Base-by-base conservation (phyloP, 805 yeast genomes). In the Saccharomycopsis babjevae region DNA sequence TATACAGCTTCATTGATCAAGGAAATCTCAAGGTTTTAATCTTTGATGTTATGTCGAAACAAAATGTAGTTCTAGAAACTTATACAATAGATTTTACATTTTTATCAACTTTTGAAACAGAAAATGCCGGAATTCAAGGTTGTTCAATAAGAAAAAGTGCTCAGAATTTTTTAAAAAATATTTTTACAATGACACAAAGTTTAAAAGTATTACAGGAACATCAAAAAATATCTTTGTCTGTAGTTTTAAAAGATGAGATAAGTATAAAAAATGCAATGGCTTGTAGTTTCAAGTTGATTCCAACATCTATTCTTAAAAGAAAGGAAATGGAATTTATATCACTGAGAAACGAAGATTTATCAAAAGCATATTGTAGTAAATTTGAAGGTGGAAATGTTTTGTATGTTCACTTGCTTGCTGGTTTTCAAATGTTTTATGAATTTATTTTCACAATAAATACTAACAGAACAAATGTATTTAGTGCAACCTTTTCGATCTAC, bases 11-110 rank as follows among this genome's bases (percentile, higher is more conserved):
- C 0, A 68, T 84, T 1, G 72, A 72, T 28, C 65, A 68, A 32
- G 74, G 76, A 36, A 78, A 74, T 61, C 67, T 83, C 46, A 72
- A 76, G 60, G 77, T 79, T 0, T 61, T 83, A 36, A 75, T 79
- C 56, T 69, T 84, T 28, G 78, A 79, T 0, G 75, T 83, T 28
- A 39, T 46, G 42, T 46, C 52, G 16, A 46, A 74, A 1, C 38
- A 42, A 5, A 15, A 28, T 15, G 20, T 18, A 20, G 20, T 55
- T 36, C 2, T 43, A 11, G 61, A 59, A 46, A 40, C 56, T 20
- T 55, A 55, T 38, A n/a, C 16, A 46, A 46, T 46, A n/a, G 52
- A 46, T n/a, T 46, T 46, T 25, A 46, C 32, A 11, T 46, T 46
- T 25, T 22, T 46, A 46, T 46, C 52, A 46, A 46, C 52, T 15